A percentile compares a stretch with the other conserved stretches of the same genome.
Evolutionary conservation across 202 grass and related monocot genomes (phyloP).

Genomic region (Brachypodium distachyon): DNA sequence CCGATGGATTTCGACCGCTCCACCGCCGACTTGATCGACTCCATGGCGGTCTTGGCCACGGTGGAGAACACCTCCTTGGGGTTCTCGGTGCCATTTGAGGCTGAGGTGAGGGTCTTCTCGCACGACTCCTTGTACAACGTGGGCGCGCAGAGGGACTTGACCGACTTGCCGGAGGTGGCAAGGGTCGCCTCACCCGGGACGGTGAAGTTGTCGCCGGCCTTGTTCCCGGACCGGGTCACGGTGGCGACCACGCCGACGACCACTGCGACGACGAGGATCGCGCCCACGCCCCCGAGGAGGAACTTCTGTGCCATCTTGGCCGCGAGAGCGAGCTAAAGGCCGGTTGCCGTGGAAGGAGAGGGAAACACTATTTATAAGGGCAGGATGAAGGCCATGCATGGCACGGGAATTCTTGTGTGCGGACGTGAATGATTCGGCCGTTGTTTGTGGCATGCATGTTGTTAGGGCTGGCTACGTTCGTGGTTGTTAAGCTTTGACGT

Average conservation of each 20-base stretch:
- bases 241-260: constrained; percentile 51
- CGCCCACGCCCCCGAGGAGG: constrained; percentile 40
- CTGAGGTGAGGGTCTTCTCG: constrained; percentile 42
- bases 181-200: constrained; percentile 28
- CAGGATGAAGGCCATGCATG: not conserved
- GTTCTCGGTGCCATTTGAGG: constrained; percentile 30
- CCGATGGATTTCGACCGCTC: constrained; percentile 20
- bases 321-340: not conserved
- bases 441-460: constrained; percentile 10
- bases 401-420: not conserved
- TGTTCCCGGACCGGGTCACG: constrained; percentile 27
- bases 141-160: constrained; percentile 47
- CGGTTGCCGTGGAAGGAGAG: not conserved
- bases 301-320: constrained; percentile 47
- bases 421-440: not conserved
- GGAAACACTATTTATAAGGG: constrained; percentile 6
- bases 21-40: constrained; percentile 22
- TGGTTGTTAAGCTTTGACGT: not conserved
- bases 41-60: constrained; percentile 26
- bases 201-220: constrained; percentile 43
- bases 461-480: too few relatives aligned
- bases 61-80: constrained; percentile 28
- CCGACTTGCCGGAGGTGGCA: constrained; percentile 39
- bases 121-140: constrained; percentile 58
- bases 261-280: constrained; percentile 49